phyloP scores from a whole-genome alignment of 495 filamentous ascomycete species.

The Aspergillus indologenus region DNA sequence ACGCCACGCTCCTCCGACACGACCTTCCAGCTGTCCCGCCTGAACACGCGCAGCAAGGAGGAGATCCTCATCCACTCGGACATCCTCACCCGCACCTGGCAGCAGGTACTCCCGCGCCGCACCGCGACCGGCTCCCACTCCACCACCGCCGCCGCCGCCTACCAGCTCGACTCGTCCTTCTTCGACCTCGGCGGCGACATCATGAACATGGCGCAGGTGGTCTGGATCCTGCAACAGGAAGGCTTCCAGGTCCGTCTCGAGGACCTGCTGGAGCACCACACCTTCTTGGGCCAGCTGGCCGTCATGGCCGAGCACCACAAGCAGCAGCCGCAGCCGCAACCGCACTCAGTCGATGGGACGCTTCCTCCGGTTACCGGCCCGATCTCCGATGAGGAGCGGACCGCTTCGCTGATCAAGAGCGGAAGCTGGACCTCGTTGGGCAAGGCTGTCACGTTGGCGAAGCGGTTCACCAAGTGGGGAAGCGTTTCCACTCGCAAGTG shows the following conservation, averaged over 20 bases:
- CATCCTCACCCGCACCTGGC: constrained; percentile 48
- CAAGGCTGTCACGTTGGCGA: constrained; percentile 32
- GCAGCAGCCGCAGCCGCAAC: constrained; percentile 15
- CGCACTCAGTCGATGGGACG: not conserved
- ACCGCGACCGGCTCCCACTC: constrained; percentile 12
- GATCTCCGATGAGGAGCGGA: not conserved
- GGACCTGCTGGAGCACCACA: constrained; percentile 48
- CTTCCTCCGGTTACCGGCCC: not conserved
- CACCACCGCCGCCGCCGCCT: constrained; percentile 21
- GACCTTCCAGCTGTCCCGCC: constrained; percentile 33
- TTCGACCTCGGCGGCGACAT: constrained; percentile 54
- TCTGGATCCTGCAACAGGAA: constrained; percentile 47
- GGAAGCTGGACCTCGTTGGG: constrained; percentile 20
- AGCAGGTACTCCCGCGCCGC: constrained; percentile 43
- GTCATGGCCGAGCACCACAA: constrained; percentile 39
- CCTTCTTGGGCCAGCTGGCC: constrained; percentile 49
- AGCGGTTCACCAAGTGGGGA: constrained; percentile 29
- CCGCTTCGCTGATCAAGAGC: constrained; percentile 2
- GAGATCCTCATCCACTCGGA: constrained; percentile 48
- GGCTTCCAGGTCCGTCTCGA: constrained; percentile 49
- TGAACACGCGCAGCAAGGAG: constrained; percentile 42
- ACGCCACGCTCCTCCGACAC: constrained; percentile 26
- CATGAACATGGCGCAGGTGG: constrained; percentile 48
- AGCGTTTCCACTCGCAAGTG: constrained; percentile 14
- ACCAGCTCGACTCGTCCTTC: constrained; percentile 49